These are phyloP conservation scores for Brassica cretica DNA, from an alignment of 345 rosid genomes.

Conservation along the genomic window DNA sequence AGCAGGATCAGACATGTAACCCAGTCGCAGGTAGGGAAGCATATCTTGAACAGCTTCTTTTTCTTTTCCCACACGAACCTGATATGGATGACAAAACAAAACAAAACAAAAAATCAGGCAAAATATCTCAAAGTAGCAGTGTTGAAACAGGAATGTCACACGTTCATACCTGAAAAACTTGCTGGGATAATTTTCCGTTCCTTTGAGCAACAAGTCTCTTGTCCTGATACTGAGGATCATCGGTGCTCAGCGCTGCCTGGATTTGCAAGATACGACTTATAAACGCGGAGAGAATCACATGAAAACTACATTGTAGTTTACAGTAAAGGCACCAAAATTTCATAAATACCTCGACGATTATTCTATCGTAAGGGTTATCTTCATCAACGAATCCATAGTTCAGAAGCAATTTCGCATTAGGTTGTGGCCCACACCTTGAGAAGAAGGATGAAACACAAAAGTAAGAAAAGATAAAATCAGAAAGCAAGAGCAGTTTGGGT, in stretches of 20 bases:
- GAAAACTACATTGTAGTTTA: background rate
- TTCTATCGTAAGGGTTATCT: conserved; percentile 80
- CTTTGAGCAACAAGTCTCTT: conserved; percentile 97
- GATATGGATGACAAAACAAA: conserved; percentile 20
- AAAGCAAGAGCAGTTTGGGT: conserved; percentile 25
- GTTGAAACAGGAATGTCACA: background rate
- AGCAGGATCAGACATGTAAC: conserved; percentile 85
- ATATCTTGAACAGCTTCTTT: conserved; percentile 81
- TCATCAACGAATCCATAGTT: conserved; percentile 95
- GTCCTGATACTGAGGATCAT: conserved; percentile 96
- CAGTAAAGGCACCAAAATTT: conserved; percentile 4
- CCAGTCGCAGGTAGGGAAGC: conserved; percentile 86
- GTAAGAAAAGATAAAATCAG: conserved; percentile 21
- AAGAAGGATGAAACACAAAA: conserved; percentile 10
- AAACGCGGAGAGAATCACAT: conserved; percentile 4
- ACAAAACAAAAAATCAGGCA: conserved; percentile 17
- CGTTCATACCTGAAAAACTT: conserved; percentile 62
- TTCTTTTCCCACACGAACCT: conserved; percentile 86
- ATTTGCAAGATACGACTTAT: conserved; percentile 25
- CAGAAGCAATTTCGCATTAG: conserved; percentile 87
- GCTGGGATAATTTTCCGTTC: conserved; percentile 78
- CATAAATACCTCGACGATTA: conserved; percentile 65
- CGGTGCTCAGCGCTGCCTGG: conserved; percentile 89
- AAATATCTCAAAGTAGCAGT: conserved; percentile 17
- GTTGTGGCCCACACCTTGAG: conserved; percentile 97